Evolutionary conservation across 371 early-diverging fungal genomes (phyloP).

Genomic region (Circinella umbellata): DNA sequence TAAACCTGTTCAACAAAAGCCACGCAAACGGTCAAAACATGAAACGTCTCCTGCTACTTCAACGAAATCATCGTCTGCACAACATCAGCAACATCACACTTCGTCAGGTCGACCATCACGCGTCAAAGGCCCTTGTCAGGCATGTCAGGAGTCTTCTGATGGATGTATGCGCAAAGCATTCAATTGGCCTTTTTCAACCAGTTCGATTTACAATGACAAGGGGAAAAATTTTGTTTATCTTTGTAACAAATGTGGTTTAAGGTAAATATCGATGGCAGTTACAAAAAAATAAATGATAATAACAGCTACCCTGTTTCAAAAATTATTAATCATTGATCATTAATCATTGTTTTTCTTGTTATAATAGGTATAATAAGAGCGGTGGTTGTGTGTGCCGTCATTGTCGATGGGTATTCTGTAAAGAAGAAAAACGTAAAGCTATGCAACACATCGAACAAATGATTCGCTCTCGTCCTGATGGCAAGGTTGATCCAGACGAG

Average conservation of each 20-base stretch:
- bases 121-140: constrained; percentile 53
- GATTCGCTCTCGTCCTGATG: constrained; percentile 45
- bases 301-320: neutral
- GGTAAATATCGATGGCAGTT: constrained; percentile 20
- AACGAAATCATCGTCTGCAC: neutral
- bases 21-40: constrained; percentile 5
- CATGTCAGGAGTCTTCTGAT: constrained; percentile 50
- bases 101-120: constrained; percentile 36
- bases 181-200: constrained; percentile 50
- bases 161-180: constrained; percentile 59
- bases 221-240: constrained; percentile 53
- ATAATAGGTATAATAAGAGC: constrained; percentile 49
- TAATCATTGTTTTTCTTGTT: constrained; percentile 7
- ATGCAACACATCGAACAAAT: constrained; percentile 47
- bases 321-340: neutral
- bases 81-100: constrained; percentile 8
- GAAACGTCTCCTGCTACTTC: constrained; percentile 2
- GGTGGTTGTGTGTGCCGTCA: constrained; percentile 48
- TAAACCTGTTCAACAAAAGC: neutral
- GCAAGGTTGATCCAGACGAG: constrained; percentile 42
- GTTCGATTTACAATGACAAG: constrained; percentile 38
- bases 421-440: constrained; percentile 56
- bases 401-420: constrained; percentile 57
- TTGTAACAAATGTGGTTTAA: constrained; percentile 55
- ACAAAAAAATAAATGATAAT: neutral